These are phyloP conservation scores for Golubevia pallescens DNA, from an alignment of 1,284 basidiomycete genomes.

Conservation along the genomic window DNA sequence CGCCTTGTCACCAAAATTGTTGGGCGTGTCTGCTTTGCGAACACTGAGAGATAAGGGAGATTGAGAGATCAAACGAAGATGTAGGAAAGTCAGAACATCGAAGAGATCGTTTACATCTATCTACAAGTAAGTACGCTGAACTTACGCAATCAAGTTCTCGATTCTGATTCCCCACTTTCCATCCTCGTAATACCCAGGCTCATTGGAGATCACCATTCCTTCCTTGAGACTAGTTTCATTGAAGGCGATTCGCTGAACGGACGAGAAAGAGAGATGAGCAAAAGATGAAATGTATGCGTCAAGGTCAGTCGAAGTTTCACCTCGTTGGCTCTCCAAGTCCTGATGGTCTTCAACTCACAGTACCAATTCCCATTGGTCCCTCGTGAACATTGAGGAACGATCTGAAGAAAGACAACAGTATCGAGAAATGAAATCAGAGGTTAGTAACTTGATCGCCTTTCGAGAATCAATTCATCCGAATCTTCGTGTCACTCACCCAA, in stretches of 20 bases:
- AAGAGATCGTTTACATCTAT: not conserved
- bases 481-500: too few species aligned
- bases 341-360: constrained; percentile 3
- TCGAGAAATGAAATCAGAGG: too few species aligned
- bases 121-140: not conserved
- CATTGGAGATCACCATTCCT: constrained; percentile 59
- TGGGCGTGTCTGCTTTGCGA: constrained; percentile 68
- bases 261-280: too few species aligned
- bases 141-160: constrained; percentile 71
- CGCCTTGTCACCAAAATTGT: constrained; percentile 77
- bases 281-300: too few species aligned
- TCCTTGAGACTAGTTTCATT: constrained; percentile 60
- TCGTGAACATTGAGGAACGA: constrained; percentile 60
- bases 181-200: constrained; percentile 93
- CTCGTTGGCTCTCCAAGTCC: too few species aligned
- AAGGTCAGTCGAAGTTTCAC: too few species aligned
- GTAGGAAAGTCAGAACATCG: not conserved
- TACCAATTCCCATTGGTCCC: constrained; percentile 60
- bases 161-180: constrained; percentile 91
- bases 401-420: too few species aligned
- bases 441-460: too few species aligned
- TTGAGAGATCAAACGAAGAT: not conserved
- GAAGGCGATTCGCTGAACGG: constrained; percentile 33
- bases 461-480: too few species aligned
- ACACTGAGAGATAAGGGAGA: constrained; percentile 16